These are phyloP conservation scores for Ophiocordyceps sinensis DNA, from an alignment of 2,329 filamentous ascomycete species.

Conservation along the genomic window DNA sequence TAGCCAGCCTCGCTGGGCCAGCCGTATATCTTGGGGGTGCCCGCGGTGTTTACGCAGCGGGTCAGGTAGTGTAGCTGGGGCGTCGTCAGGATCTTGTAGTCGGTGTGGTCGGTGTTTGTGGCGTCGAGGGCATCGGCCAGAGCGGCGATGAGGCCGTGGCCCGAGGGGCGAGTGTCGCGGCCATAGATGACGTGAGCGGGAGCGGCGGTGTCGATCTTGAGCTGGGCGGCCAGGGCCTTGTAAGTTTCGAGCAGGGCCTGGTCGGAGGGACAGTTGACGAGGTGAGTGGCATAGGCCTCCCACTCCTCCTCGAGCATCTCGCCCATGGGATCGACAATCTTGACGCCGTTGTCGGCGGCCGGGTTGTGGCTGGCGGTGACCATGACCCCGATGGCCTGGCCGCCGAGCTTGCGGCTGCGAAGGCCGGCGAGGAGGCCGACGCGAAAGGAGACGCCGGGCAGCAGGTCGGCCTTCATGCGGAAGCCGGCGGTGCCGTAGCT, in stretches of 20 bases:
- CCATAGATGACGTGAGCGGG: conserved; percentile 77
- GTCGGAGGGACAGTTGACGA: conserved; percentile 73
- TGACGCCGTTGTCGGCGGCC: conserved; percentile 79
- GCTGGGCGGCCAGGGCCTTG: conserved; percentile 56
- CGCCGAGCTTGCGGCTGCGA: conserved; percentile 76
- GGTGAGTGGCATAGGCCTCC: conserved; percentile 75
- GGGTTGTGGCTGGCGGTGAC: conserved; percentile 91
- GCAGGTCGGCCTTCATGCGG: conserved; percentile 59
- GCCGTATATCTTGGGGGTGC: conserved; percentile 76
- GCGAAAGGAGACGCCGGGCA: conserved; percentile 84
- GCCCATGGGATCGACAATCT: conserved; percentile 92
- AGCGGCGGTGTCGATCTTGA: conserved; percentile 58
- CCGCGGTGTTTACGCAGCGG: conserved; percentile 84
- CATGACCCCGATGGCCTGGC: conserved; percentile 92
- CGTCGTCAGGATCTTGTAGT: conserved; percentile 86
- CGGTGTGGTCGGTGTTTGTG: conserved; percentile 57
- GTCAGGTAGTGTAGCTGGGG: conserved; percentile 97
- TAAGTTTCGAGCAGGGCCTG: conserved; percentile 64
- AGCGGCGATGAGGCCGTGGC: conserved; percentile 66
- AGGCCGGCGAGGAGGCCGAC: conserved; percentile 81
- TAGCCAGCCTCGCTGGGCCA: conserved; percentile 82
- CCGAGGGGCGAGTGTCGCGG: conserved; percentile 85
- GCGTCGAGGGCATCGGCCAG: conserved; percentile 69
- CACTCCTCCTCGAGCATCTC: conserved; percentile 96
- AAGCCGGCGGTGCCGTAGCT: conserved; percentile 56